Evolutionary conservation across 176 grass and related monocot genomes (phyloP), one percentile per base, ranked within the genome.

Genomic region (Olyra latifolia): DNA sequence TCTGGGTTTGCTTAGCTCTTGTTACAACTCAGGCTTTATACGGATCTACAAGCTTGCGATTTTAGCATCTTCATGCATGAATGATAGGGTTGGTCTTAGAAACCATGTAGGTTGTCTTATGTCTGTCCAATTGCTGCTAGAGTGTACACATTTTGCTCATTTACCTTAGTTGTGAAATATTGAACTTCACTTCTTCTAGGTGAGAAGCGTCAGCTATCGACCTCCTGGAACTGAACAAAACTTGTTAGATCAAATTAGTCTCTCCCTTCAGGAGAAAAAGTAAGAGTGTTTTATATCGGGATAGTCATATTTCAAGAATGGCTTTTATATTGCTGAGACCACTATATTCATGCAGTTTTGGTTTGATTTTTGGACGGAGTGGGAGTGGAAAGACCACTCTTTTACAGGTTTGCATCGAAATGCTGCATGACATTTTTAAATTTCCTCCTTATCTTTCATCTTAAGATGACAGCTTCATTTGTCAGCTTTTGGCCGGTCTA

Each of bases 311-410:
- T 76, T 65, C 7, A 19, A 22, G 53, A 40, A 20, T 63, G 16
- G 24, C 66, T 62, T 67, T 58, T 88, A 22, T 53, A 32, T 76
- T 58, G 2, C 3, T 83, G 48, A 61, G 4, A 23, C 43, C 64
- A 19, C 35, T 35, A 69, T 30, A 61, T 80, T 42, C 20, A 29
- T 89, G 78, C 84, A 95, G 96, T 74, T 99, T 99, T 88, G 92
- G 96, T 35, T 77, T 99, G 71, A 93, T 99, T 75, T 99, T 95
- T 90, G 96, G 96, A 71, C 70, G 82, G 78, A 99, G 88, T 40
- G 90, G 92, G 76, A 90, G 92, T 56, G 90, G 96, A 65, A 95
- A 99, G 82, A 93, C 92, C 7, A 99, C 96, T 80, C 90, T 99
- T 71, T 99, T 99, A 82, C 90, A 99, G 90, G 90, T 89, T 66